Conservation (phyloP, 2,329 filamentous ascomycete species). For the Fusarium oligoseptatum region DNA sequence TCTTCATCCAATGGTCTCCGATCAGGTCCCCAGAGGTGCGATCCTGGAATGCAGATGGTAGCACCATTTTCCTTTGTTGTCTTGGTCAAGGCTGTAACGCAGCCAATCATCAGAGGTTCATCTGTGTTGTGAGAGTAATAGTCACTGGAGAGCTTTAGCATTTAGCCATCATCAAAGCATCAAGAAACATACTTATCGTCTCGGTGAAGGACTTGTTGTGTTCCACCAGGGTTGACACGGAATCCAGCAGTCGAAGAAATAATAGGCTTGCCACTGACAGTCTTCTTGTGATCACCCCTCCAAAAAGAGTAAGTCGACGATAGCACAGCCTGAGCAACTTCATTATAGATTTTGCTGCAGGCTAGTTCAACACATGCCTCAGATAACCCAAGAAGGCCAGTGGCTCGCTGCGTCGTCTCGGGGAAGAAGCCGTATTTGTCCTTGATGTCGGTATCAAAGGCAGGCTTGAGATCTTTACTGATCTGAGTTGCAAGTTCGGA, state of each 20-base stretch:
- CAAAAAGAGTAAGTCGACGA: slow-evolving; percentile 18
- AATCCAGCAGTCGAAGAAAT: slow-evolving; percentile 55
- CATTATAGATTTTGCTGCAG: slow-evolving; percentile 41
- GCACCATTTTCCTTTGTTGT: slow-evolving; percentile 58
- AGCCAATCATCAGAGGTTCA: slow-evolving; percentile 29
- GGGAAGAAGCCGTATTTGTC: slow-evolving; percentile 58
- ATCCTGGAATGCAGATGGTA: slow-evolving; percentile 56
- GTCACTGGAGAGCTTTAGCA: not conserved
- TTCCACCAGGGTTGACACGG: slow-evolving; percentile 55
- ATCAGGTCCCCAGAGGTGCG: slow-evolving; percentile 57
- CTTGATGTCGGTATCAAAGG: slow-evolving; percentile 52
- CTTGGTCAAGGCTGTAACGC: slow-evolving; percentile 51
- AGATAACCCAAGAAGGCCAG: slow-evolving; percentile 54
- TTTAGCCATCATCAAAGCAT: not conserved
- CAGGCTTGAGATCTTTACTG: slow-evolving; percentile 53
- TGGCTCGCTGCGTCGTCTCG: slow-evolving; percentile 54
- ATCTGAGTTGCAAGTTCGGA: slow-evolving; percentile 51
- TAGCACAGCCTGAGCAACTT: slow-evolving; percentile 19
- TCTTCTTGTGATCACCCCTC: slow-evolving; percentile 3
- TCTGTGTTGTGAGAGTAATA: slow-evolving; percentile 19
- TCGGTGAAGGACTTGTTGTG: slow-evolving; percentile 55
- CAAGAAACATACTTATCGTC: slow-evolving; percentile 20
- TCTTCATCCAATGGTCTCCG: slow-evolving; percentile 54
- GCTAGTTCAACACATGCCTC: slow-evolving; percentile 55
- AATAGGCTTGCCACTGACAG: slow-evolving; percentile 51